These are phyloP conservation scores for Penicillium desertorum DNA, from an alignment of 495 filamentous ascomycete genomes.

Conservation along the genomic window DNA sequence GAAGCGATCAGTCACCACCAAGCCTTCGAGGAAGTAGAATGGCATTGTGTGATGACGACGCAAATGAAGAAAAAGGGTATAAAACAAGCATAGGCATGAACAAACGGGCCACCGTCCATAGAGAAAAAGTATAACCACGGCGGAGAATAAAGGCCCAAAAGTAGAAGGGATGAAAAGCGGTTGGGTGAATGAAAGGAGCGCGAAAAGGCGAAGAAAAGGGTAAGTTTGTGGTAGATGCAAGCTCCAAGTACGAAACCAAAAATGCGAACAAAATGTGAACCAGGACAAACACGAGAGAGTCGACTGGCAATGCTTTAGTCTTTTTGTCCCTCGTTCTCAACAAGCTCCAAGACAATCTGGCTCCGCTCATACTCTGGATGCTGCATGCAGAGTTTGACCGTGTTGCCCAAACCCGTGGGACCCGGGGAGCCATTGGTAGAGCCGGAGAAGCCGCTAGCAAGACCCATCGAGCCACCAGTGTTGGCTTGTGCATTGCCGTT, in stretches of 20 bases:
- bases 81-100: constrained; percentile 9
- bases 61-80: constrained; percentile 13
- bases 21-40: not conserved
- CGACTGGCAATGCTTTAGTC: constrained; percentile 43
- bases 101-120: not conserved
- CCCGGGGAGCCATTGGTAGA: constrained; percentile 33
- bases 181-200: not conserved
- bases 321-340: constrained; percentile 90
- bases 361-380: constrained; percentile 80
- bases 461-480: constrained; percentile 26
- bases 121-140: not conserved
- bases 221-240: not conserved
- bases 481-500: constrained; percentile 27
- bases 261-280: not conserved
- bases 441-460: constrained; percentile 27
- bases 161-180: not conserved
- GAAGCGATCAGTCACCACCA: constrained; percentile 3
- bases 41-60: not conserved
- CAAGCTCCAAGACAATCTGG: constrained; percentile 86
- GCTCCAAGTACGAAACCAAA: not conserved
- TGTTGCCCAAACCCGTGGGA: constrained; percentile 40
- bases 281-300: too few relatives aligned
- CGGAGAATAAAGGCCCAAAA: constrained; percentile 1
- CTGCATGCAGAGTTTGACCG: constrained; percentile 91
- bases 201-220: not conserved